Conservation (phyloP, 2,329 filamentous ascomycete species). For the Colletotrichum falcatum region DNA sequence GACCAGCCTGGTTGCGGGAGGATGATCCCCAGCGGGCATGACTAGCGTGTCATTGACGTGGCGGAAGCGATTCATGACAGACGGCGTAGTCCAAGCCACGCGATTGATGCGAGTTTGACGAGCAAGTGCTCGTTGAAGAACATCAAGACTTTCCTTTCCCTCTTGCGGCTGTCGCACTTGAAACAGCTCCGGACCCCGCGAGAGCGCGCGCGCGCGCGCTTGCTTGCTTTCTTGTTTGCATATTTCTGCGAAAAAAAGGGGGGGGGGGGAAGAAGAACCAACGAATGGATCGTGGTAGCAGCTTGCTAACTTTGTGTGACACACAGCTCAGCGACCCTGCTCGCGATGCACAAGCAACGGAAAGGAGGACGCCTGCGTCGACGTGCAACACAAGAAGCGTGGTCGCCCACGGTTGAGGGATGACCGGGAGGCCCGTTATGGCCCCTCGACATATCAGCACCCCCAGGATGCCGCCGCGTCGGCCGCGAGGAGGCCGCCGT, state of each 20-base stretch:
- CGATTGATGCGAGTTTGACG: not conserved
- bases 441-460: conserved; percentile 61
- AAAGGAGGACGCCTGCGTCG: conserved; percentile 83
- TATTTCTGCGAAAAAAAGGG: not conserved
- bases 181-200: conserved; percentile 1
- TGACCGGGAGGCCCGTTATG: conserved; percentile 72
- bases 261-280: no score
- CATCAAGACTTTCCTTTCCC: conserved; percentile 1
- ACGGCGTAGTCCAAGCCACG: conserved; percentile 19
- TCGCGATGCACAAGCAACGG: conserved; percentile 81
- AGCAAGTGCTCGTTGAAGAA: conserved; percentile 24
- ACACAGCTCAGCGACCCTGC: conserved; percentile 78
- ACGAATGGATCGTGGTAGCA: not conserved
- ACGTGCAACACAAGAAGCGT: conserved; percentile 88
- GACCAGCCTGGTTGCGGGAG: conserved; percentile 23
- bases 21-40: conserved; percentile 34
- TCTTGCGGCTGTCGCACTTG: conserved; percentile 11
- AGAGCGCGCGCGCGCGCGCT: no score
- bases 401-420: conserved; percentile 83
- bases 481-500: conserved; percentile 56
- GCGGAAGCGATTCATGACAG: conserved; percentile 28
- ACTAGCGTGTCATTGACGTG: conserved; percentile 36
- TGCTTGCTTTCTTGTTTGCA: not conserved
- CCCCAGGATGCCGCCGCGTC: conserved; percentile 56
- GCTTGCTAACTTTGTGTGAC: conserved; percentile 33